Conservation (phyloP, 352 stramenopile species). For the Pseudoperonospora humuli region DNA sequence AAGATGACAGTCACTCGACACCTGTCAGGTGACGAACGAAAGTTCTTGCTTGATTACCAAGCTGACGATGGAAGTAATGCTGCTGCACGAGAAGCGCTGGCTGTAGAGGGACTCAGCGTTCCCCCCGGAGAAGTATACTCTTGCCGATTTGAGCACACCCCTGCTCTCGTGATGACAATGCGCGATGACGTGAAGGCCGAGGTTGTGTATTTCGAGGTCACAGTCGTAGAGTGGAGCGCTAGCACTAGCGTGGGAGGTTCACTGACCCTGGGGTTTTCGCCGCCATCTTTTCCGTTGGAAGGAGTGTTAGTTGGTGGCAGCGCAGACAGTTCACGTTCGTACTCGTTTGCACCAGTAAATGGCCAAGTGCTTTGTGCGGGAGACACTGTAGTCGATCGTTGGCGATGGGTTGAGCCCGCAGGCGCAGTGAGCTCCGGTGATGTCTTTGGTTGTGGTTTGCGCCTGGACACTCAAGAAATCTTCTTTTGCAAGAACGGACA, state of each 20-base stretch:
- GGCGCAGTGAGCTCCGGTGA: slow-evolving; percentile 44
- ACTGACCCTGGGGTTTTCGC: slow-evolving; percentile 58
- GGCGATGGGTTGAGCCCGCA: slow-evolving; percentile 59
- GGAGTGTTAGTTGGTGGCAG: slow-evolving; percentile 44
- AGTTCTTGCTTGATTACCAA: slow-evolving; percentile 66
- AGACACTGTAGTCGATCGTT: slow-evolving; percentile 50
- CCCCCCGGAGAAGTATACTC: slow-evolving; percentile 35
- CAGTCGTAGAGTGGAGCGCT: slow-evolving; percentile 52
- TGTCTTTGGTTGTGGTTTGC: slow-evolving; percentile 70
- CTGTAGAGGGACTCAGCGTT: slow-evolving; percentile 13
- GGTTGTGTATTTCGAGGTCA: slow-evolving; percentile 79
- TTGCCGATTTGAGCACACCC: slow-evolving; percentile 78
- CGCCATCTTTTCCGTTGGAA: slow-evolving; percentile 61
- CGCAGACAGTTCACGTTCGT: slow-evolving; percentile 35
- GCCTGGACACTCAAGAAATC: slow-evolving; percentile 71
- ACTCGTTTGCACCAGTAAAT: slow-evolving; percentile 59
- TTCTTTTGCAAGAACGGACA: slow-evolving; percentile 86
- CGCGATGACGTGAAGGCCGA: slow-evolving; percentile 62
- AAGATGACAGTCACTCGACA: slow-evolving; percentile 72
- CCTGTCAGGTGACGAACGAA: slow-evolving; percentile 65
- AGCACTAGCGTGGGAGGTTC: slow-evolving; percentile 16
- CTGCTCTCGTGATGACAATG: slow-evolving; percentile 62
- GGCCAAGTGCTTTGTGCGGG: slow-evolving; percentile 54
- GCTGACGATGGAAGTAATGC: slow-evolving; percentile 27
- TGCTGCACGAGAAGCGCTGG: slow-evolving; percentile 8